phyloP scores from a whole-genome alignment of 2,329 filamentous ascomycete genomes.

The Hypoxylon sp. region DNA sequence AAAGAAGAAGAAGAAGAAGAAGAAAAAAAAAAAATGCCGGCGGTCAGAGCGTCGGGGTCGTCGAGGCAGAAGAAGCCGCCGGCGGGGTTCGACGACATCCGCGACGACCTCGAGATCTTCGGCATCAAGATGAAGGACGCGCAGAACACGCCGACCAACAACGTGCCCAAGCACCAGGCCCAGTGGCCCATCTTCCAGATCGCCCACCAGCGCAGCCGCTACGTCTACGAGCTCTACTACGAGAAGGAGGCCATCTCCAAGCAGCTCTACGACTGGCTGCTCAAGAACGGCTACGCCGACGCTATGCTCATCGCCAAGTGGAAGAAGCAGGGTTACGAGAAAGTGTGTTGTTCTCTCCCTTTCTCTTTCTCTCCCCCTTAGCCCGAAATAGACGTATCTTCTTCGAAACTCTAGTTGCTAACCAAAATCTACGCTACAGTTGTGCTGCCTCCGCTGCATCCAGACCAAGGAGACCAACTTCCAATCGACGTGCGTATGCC shows the following conservation, averaged over 20 bases:
- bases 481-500: slow-evolving; percentile 95
- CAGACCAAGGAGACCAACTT: slow-evolving; percentile 99
- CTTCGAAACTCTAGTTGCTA: slow-evolving; percentile 1
- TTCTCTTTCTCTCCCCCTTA: too few species aligned
- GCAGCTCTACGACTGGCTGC: slow-evolving; percentile 90
- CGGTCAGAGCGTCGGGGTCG: slow-evolving; percentile 73
- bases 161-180: slow-evolving; percentile 84
- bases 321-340: slow-evolving; percentile 99
- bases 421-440: slow-evolving; percentile 54
- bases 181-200: slow-evolving; percentile 99
- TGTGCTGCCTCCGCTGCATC: slow-evolving; percentile 94
- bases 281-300: slow-evolving; percentile 97
- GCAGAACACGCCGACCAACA: slow-evolving; percentile 85
- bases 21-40: slow-evolving; percentile 73
- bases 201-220: slow-evolving; percentile 87
- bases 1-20: too few species aligned
- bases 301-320: slow-evolving; percentile 97
- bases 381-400: too few species aligned
- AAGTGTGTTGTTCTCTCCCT: slow-evolving; percentile 62
- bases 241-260: slow-evolving; percentile 95
- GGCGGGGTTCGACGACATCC: slow-evolving; percentile 86
- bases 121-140: slow-evolving; percentile 94
- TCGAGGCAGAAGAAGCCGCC: slow-evolving; percentile 80
- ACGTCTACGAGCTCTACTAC: slow-evolving; percentile 98
- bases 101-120: slow-evolving; percentile 85